phyloP scores from a whole-genome alignment of 331 rosid species.

The Pyracantha coccinea region DNA sequence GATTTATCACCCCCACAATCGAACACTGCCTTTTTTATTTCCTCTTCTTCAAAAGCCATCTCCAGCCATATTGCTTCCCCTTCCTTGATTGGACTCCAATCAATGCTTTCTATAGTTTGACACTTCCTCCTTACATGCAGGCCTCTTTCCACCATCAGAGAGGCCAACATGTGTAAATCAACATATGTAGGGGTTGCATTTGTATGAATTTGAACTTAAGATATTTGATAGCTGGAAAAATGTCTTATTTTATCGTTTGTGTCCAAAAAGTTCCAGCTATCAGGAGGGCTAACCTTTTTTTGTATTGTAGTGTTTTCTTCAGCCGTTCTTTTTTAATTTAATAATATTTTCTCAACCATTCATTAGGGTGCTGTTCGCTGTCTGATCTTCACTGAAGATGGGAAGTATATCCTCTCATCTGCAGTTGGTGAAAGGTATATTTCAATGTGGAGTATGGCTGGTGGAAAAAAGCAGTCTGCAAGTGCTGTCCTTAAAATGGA shows the following conservation, averaged over 20 bases:
- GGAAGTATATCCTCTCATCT: conserved; percentile 75
- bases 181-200: neutral
- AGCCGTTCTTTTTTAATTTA: neutral
- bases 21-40: neutral
- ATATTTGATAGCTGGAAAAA: neutral
- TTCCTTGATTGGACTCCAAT: neutral
- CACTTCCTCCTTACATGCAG: neutral
- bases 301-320: neutral
- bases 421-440: conserved; percentile 86
- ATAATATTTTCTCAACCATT: conserved; percentile 19
- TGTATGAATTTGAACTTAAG: neutral
- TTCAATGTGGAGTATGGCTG: conserved; percentile 69
- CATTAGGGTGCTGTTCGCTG: conserved; percentile 79
- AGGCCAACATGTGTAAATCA: neutral
- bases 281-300: neutral
- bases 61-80: neutral
- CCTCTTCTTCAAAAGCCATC: neutral
- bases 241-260: neutral
- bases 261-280: neutral
- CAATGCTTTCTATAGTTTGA: neutral
- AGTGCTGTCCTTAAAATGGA: conserved; percentile 87
- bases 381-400: conserved; percentile 80
- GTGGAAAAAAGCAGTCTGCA: conserved; percentile 63
- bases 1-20: neutral
- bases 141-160: neutral